phyloP scores from a whole-genome alignment of 768 basidiomycete genomes.

The Tylopilus felleus region DNA sequence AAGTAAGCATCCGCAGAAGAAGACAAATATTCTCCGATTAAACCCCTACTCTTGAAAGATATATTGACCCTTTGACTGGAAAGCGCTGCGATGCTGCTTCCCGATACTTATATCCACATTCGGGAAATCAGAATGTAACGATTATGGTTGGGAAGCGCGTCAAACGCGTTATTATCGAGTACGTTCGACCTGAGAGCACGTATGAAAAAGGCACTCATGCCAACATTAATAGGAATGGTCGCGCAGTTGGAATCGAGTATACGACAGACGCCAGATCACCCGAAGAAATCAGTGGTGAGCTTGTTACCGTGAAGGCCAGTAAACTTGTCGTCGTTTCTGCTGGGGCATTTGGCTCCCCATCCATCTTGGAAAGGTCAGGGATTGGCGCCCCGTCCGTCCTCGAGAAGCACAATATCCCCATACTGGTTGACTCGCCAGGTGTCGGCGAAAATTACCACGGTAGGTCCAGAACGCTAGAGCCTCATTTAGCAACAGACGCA shows the following conservation, averaged over 20 bases:
- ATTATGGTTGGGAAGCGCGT: conserved; percentile 27
- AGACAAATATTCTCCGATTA: too few relatives aligned
- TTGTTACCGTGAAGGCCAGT: conserved; percentile 24
- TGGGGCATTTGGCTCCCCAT: conserved; percentile 55
- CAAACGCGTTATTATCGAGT: conserved; percentile 9
- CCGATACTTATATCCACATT: conserved; percentile 35
- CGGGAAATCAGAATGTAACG: conserved; percentile 29
- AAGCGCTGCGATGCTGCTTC: conserved; percentile 34
- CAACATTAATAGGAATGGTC: conserved; percentile 28
- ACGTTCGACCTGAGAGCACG: not conserved
- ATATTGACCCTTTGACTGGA: conserved; percentile 45
- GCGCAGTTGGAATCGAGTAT: conserved; percentile 39
- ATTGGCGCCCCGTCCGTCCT: conserved; percentile 57
- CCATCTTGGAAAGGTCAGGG: conserved; percentile 61
- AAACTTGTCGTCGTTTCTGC: conserved; percentile 48
- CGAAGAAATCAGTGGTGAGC: not conserved
- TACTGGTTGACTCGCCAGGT: conserved; percentile 64
- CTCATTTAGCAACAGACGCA: not conserved
- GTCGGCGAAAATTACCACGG: conserved; percentile 62
- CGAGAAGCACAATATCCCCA: conserved; percentile 41
- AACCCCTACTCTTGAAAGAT: conserved; percentile 36
- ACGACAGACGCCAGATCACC: not conserved
- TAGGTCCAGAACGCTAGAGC: conserved; percentile 7
- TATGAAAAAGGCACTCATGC: too few relatives aligned
- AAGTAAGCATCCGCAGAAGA: conserved; percentile 8